A percentile compares a stretch with the other conserved stretches of the same genome.
Conservation (phyloP, 1,284 basidiomycete genomes). For the Heimioporus retisporus region DNA sequence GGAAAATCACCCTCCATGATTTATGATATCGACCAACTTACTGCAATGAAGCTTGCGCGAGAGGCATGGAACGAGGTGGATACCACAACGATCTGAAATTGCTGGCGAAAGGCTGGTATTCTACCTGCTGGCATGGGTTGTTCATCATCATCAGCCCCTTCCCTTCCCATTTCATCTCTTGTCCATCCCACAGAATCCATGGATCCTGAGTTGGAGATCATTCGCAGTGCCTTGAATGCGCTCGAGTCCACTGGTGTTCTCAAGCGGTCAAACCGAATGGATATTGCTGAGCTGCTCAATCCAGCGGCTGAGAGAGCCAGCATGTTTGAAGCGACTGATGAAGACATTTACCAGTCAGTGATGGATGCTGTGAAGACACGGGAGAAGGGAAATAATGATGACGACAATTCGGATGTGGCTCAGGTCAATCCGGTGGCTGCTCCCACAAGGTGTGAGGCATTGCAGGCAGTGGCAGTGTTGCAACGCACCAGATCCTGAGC, state of each 20-base stretch:
- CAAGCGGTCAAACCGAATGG: neutral
- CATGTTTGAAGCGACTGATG: neutral
- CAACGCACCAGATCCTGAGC: too few species aligned
- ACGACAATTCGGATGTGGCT: too few species aligned
- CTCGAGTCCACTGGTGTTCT: neutral
- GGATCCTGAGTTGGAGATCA: neutral
- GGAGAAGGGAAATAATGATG: too few species aligned
- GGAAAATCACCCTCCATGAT: too few species aligned
- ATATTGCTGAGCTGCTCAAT: neutral
- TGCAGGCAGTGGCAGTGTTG: too few species aligned
- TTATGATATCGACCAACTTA: conserved; percentile 48
- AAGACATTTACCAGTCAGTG: neutral
- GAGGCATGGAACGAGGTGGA: conserved; percentile 20
- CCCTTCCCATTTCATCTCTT: conserved; percentile 1
- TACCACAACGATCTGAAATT: conserved; percentile 17
- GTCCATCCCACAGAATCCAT: neutral
- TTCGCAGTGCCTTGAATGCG: neutral
- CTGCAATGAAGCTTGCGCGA: conserved; percentile 42
- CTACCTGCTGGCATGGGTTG: neutral
- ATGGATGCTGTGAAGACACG: neutral
- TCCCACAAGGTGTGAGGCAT: too few species aligned
- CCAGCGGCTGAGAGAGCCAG: neutral
- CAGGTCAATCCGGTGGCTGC: too few species aligned
- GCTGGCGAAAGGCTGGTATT: conserved; percentile 22
- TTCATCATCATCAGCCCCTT: neutral